A percentile compares a stretch with the other conserved stretches of the same genome.
phyloP scores from a whole-genome alignment of 106 monocot species.

The Triglochin maritima region DNA sequence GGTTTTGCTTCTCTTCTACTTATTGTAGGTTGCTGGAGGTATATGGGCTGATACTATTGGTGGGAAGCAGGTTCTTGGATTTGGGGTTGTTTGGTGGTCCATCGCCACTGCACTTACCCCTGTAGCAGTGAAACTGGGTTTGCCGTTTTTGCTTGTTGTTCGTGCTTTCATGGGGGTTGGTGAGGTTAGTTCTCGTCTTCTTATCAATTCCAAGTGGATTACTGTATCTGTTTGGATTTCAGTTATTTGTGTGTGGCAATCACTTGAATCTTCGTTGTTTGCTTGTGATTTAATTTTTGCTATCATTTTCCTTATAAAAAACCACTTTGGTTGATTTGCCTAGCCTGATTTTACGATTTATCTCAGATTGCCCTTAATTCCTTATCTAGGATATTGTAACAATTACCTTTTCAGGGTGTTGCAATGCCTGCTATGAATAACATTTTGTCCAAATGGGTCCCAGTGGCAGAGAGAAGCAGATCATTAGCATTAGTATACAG shows the following conservation, averaged over 20 bases:
- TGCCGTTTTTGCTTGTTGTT: conserved; percentile 75
- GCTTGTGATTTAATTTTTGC: too few species aligned
- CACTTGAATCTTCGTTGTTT: too few species aligned
- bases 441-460: conserved; percentile 87
- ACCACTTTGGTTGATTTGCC: too few species aligned
- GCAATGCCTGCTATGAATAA: conserved; percentile 98
- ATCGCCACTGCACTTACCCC: conserved; percentile 80
- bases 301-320: too few species aligned
- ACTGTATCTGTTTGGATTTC: not conserved
- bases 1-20: not conserved
- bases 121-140: conserved; percentile 60
- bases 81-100: conserved; percentile 91
- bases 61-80: conserved; percentile 72
- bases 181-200: conserved; percentile 37
- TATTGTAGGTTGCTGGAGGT: conserved; percentile 71
- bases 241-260: not conserved
- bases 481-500: conserved; percentile 82
- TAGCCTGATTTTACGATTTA: too few species aligned
- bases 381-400: too few species aligned
- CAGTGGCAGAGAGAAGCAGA: conserved; percentile 80
- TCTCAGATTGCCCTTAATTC: not conserved
- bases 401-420: conserved; percentile 47
- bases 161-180: conserved; percentile 92
- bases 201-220: not conserved
- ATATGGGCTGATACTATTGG: conserved; percentile 93